Evolutionary conservation across 2,329 filamentous ascomycete species (phyloP).

Genomic region (Hypoxylon sp.): DNA sequence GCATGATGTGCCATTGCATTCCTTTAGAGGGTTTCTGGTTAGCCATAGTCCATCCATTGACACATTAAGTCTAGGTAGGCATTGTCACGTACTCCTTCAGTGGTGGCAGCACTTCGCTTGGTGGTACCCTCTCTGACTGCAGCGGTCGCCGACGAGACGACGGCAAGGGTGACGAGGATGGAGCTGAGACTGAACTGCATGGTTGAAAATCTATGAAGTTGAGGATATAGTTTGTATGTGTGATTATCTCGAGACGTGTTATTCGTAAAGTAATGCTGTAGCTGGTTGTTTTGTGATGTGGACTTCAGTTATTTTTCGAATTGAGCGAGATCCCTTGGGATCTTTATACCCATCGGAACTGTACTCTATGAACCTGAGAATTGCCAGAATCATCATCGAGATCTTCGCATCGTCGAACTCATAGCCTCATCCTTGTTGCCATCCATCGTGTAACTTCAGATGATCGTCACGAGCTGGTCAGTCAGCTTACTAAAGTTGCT

Average conservation of each 20-base stretch:
- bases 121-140: background rate
- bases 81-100: slow-evolving; percentile 2
- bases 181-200: slow-evolving; percentile 28
- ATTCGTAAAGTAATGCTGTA: background rate
- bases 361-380: background rate
- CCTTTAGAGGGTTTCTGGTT: background rate
- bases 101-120: slow-evolving; percentile 5
- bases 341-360: slow-evolving; percentile 5
- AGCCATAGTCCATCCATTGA: background rate
- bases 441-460: background rate
- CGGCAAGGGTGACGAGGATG: slow-evolving; percentile 18
- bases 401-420: background rate
- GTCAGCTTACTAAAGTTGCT: slow-evolving; percentile 8
- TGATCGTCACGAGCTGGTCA: background rate
- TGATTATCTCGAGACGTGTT: background rate
- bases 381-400: background rate
- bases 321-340: background rate
- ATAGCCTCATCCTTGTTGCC: background rate
- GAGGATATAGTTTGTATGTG: background rate
- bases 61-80: background rate
- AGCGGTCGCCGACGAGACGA: slow-evolving; percentile 18
- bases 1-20: slow-evolving; percentile 25
- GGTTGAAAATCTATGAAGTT: background rate
- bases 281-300: slow-evolving; percentile 1
- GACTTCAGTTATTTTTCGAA: background rate